phyloP scores from a whole-genome alignment of 2,329 filamentous ascomycete species.

The Amphichorda felina region DNA sequence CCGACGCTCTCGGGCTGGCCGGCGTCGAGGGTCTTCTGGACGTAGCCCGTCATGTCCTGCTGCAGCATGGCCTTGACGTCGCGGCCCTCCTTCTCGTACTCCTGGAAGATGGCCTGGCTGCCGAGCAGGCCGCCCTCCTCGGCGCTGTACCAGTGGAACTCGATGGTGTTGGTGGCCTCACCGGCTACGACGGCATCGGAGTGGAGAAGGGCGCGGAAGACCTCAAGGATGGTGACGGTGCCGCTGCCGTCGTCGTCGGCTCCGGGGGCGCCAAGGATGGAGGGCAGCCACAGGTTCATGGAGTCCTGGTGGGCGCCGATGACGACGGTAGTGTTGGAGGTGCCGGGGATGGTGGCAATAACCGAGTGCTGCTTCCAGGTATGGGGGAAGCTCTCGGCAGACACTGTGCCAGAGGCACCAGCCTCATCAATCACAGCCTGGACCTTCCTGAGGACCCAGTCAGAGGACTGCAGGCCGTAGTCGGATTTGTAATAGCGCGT shows the following conservation, averaged over 20 bases:
- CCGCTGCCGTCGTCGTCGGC: slow-evolving; percentile 94
- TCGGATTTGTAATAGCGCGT: slow-evolving; percentile 74
- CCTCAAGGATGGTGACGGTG: slow-evolving; percentile 89
- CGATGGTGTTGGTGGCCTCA: slow-evolving; percentile 71
- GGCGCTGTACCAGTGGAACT: slow-evolving; percentile 94
- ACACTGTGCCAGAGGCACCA: slow-evolving; percentile 57
- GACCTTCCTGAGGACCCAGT: slow-evolving; percentile 74
- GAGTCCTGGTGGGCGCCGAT: slow-evolving; percentile 92
- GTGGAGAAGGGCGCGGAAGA: slow-evolving; percentile 67
- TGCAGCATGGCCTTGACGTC: slow-evolving; percentile 94
- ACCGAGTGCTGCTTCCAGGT: slow-evolving; percentile 83
- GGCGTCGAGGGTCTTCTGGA: slow-evolving; percentile 70
- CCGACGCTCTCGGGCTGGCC: slow-evolving; percentile 78
- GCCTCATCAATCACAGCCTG: slow-evolving; percentile 58
- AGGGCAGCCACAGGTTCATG: slow-evolving; percentile 85
- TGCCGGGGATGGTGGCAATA: slow-evolving; percentile 82
- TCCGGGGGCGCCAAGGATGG: slow-evolving; percentile 72
- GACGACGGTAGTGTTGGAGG: slow-evolving; percentile 65
- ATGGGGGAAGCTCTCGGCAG: slow-evolving; percentile 65
- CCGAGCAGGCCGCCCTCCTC: slow-evolving; percentile 82
- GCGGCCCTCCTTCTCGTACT: slow-evolving; percentile 60
- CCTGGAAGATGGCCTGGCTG: slow-evolving; percentile 77
- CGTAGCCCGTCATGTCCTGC: slow-evolving; percentile 94
- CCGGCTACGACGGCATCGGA: slow-evolving; percentile 60
- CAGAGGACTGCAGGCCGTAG: slow-evolving; percentile 71